Evolutionary conservation across 2,329 filamentous ascomycete species (phyloP).

Genomic region (Diaporthe nobilis): DNA sequence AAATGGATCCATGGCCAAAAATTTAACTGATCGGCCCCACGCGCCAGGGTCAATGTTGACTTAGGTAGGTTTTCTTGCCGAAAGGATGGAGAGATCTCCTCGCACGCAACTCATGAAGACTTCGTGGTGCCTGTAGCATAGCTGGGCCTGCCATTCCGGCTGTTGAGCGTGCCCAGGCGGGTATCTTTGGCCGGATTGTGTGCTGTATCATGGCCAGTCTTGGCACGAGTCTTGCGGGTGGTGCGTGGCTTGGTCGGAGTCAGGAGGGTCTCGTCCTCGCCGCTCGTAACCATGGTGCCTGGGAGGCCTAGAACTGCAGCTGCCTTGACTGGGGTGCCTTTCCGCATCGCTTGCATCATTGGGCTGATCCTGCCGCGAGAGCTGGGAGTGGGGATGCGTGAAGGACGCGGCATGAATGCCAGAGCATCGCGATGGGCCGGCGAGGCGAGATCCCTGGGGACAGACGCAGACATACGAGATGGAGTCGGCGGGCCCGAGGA

Average conservation of each 20-base stretch:
- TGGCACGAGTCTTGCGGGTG: not conserved
- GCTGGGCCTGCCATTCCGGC: not conserved
- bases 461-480: not conserved
- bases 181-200: not conserved
- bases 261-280: not conserved
- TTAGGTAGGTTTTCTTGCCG: not conserved
- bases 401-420: constrained; percentile 3
- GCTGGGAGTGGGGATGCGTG: constrained; percentile 32
- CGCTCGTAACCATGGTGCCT: not conserved
- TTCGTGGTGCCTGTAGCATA: not conserved
- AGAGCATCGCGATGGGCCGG: not conserved
- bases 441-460: not conserved
- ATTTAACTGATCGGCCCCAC: not conserved
- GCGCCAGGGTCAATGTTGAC: not conserved
- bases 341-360: constrained; percentile 34
- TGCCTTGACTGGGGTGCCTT: constrained; percentile 37
- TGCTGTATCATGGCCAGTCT: not conserved
- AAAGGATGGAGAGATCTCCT: constrained; percentile 33
- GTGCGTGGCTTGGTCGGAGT: constrained; percentile 27
- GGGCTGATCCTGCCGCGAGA: constrained; percentile 10
- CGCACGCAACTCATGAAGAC: not conserved
- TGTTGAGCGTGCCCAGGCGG: not conserved
- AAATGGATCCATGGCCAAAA: not conserved
- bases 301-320: constrained; percentile 35
- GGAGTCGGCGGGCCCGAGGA: constrained; percentile 16